Evolutionary conservation across 1,284 basidiomycete species (phyloP).

Genomic region (Marasmius fiardii): DNA sequence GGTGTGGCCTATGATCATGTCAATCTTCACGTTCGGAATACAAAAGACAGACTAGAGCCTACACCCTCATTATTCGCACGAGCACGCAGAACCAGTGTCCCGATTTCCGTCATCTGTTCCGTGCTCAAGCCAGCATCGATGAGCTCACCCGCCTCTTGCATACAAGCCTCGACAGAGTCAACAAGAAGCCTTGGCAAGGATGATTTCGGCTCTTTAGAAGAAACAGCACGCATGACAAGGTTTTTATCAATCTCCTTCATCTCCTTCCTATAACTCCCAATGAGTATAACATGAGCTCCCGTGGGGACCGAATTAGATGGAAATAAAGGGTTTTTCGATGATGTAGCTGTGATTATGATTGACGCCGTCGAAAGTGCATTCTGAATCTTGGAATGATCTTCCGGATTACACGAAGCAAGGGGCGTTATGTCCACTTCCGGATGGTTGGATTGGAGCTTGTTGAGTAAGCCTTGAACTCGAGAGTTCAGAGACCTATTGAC

Average conservation of each 20-base stretch:
- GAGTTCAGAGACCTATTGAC: conserved; percentile 60
- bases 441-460: conserved; percentile 36
- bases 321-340: conserved; percentile 71
- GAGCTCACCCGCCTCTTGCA: conserved; percentile 76
- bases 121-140: conserved; percentile 44
- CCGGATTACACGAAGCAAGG: conserved; percentile 11
- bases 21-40: conserved; percentile 22
- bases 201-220: background rate
- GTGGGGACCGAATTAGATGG: conserved; percentile 54
- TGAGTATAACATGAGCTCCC: conserved; percentile 70
- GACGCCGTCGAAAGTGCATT: conserved; percentile 40
- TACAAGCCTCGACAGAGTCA: conserved; percentile 69
- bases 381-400: conserved; percentile 13
- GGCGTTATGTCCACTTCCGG: conserved; percentile 33
- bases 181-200: conserved; percentile 46
- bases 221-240: conserved; percentile 45
- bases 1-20: background rate
- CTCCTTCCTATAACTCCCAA: conserved; percentile 79
- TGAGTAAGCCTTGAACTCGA: conserved; percentile 43
- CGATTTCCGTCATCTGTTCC: conserved; percentile 54
- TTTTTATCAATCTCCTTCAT: conserved; percentile 75
- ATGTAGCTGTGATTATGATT: conserved; percentile 76
- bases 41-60: conserved; percentile 21
- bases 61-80: conserved; percentile 18
- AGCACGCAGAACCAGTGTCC: conserved; percentile 44